phyloP scores from a whole-genome alignment of 2,329 filamentous ascomycete genomes.

The Lasiodiplodia theobromae region DNA sequence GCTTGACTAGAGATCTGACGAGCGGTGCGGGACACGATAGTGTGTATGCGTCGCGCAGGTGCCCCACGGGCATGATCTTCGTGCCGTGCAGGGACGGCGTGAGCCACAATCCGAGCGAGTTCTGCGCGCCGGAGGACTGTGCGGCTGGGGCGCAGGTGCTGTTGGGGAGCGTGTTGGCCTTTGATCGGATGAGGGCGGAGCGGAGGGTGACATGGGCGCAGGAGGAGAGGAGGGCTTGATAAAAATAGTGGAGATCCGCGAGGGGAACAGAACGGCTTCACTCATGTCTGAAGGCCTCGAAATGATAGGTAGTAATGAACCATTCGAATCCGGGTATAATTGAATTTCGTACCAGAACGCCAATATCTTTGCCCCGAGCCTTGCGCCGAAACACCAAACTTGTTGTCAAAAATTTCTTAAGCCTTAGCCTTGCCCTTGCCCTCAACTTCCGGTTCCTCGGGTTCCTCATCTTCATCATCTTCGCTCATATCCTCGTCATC shows the following conservation, averaged over 20 bases:
- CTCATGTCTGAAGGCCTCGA: neutral
- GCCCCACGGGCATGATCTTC: conserved; percentile 53
- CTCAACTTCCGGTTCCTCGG: conserved; percentile 46
- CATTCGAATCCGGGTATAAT: conserved; percentile 17
- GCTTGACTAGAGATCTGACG: conserved; percentile 66
- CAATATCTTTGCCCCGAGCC: neutral
- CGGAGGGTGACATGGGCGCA: conserved; percentile 34
- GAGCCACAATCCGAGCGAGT: conserved; percentile 49
- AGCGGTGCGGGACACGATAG: conserved; percentile 70
- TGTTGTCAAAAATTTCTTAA: neutral
- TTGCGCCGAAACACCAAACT: neutral
- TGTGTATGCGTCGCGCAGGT: conserved; percentile 53
- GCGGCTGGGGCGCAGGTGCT: conserved; percentile 52
- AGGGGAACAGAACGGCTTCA: neutral
- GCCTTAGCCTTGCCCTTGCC: conserved; percentile 50
- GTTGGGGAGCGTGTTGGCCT: conserved; percentile 45
- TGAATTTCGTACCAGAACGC: neutral
- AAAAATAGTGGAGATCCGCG: neutral
- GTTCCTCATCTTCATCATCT: conserved; percentile 54
- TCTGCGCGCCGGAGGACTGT: conserved; percentile 45
- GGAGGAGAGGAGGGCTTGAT: conserved; percentile 31
- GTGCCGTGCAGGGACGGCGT: conserved; percentile 48
- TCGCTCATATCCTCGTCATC: conserved; percentile 69
- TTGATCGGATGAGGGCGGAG: conserved; percentile 54
- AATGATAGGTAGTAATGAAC: neutral